Percentiles rank a stretch among this genome's conserved stretches.
These are phyloP conservation scores for Trifolium subterraneum DNA, from an alignment of 306 rosid species.

Conservation along the genomic window DNA sequence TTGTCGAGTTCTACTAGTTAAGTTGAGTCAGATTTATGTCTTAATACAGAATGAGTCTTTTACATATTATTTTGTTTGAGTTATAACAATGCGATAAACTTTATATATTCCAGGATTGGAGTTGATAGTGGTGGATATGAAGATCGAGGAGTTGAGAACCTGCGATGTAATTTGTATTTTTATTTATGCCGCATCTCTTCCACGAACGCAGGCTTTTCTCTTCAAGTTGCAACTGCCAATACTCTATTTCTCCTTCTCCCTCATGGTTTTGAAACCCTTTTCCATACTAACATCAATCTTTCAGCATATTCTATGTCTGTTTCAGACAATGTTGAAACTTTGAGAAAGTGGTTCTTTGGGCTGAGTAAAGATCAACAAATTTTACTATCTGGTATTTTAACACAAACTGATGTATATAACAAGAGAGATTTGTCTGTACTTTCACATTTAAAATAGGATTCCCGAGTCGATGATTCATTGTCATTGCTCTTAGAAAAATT, in stretches of 20 bases:
- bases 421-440: slow-evolving; percentile 22
- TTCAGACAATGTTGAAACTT: slow-evolving; percentile 46
- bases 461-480: slow-evolving; percentile 25
- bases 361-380: slow-evolving; percentile 65
- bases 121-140: slow-evolving; percentile 70
- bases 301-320: slow-evolving; percentile 40
- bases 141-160: slow-evolving; percentile 60
- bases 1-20: neutral
- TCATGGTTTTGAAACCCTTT: slow-evolving; percentile 59
- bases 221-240: slow-evolving; percentile 65
- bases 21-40: neutral
- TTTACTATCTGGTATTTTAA: slow-evolving; percentile 54
- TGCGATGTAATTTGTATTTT: slow-evolving; percentile 57
- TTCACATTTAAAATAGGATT: slow-evolving; percentile 36
- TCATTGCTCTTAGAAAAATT: slow-evolving; percentile 18
- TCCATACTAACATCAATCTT: slow-evolving; percentile 44
- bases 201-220: slow-evolving; percentile 44
- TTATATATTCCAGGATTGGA: slow-evolving; percentile 65
- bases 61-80: neutral
- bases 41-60: slow-evolving; percentile 8
- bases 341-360: slow-evolving; percentile 67
- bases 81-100: slow-evolving; percentile 17
- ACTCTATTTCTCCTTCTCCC: slow-evolving; percentile 66
- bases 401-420: slow-evolving; percentile 33
- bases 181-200: slow-evolving; percentile 51